These are phyloP conservation scores for Naegleria lovaniensis DNA, from an alignment of 208 protist genomes.

Conservation along the genomic window DNA sequence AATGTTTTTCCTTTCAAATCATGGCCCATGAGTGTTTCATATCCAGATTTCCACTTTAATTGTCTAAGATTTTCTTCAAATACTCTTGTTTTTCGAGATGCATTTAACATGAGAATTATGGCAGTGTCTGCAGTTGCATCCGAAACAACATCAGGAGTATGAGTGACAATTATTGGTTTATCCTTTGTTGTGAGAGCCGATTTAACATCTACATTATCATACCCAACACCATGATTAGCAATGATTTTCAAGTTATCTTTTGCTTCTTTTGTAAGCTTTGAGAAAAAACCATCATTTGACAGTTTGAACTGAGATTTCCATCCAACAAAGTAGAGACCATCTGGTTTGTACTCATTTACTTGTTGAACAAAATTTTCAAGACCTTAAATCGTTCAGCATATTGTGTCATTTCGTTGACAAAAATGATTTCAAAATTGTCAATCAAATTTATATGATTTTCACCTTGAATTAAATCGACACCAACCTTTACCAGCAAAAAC, in stretches of 20 bases:
- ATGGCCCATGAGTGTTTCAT: not conserved
- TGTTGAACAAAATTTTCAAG: not conserved
- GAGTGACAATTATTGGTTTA: not conserved
- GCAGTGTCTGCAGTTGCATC: slow-evolving; percentile 15
- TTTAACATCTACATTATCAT: not conserved
- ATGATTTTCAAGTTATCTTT: not conserved
- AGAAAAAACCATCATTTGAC: not conserved
- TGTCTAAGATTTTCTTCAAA: not conserved
- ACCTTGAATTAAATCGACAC: no score
- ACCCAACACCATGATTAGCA: slow-evolving; percentile 5
- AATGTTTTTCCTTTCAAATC: slow-evolving; percentile 12
- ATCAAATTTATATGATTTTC: no score
- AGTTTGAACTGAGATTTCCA: not conserved
- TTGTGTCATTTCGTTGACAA: no score
- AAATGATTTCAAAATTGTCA: no score
- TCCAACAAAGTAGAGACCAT: not conserved
- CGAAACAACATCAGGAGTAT: not conserved
- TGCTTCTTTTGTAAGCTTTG: not conserved
- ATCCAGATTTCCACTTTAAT: not conserved
- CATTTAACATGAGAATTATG: not conserved
- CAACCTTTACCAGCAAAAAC: no score
- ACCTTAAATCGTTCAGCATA: no score
- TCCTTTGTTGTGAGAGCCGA: not conserved
- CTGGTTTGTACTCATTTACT: not conserved
- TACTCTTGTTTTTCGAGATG: not conserved